Evolutionary conservation across 164 flowering plant genomes (phyloP), one percentile per base, ranked within the genome.

Genomic region (Amborella trichopoda): DNA sequence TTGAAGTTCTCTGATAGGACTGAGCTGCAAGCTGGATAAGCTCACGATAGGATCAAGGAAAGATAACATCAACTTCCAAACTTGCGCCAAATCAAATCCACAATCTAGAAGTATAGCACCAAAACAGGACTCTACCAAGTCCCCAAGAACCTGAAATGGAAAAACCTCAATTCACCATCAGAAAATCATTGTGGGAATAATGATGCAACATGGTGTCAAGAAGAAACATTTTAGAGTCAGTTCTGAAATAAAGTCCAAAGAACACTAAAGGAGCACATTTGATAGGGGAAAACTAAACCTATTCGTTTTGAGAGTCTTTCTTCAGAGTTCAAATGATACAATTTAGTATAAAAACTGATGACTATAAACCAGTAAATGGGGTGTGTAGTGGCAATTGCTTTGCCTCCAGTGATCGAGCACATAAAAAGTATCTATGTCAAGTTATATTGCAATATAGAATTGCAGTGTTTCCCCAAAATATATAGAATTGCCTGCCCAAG

Each of bases 81-180:
- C 76, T 42, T 11, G 42, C 28, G 76, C 56, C 54, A 88, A 67
- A 58, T 93, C 60, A 38, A 93, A 76, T 22, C 96, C 95, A 6
- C 73, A 51, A 55, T 93, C 99, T 36, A 93, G 78, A 46, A 82
- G 78, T 44, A 88, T 61, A 40, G 99, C 96, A 21, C 91, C 99
- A 36, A 80, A 46, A 67, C 72, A 78, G 44, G 99, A 93, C 61
- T 93, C 99, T 8, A 93, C 84, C 66, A 93, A 66, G 73, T 93
- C 99, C 14, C 96, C 95, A 25, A 93, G 82, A 27, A 66, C 96
- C 99, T 91, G 76, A 55, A 37, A 37, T 1, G 2, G 19, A 21
- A 37, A 10, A 8, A 37, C 11, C 34, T 8, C 11, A 8, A 37
- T n/a, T n/a, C 41, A 37, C 6, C 41, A 37, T 6, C 5, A n/a